Base-by-base conservation (phyloP, 2,329 filamentous ascomycete genomes). In the Xylariaceae sp. region DNA sequence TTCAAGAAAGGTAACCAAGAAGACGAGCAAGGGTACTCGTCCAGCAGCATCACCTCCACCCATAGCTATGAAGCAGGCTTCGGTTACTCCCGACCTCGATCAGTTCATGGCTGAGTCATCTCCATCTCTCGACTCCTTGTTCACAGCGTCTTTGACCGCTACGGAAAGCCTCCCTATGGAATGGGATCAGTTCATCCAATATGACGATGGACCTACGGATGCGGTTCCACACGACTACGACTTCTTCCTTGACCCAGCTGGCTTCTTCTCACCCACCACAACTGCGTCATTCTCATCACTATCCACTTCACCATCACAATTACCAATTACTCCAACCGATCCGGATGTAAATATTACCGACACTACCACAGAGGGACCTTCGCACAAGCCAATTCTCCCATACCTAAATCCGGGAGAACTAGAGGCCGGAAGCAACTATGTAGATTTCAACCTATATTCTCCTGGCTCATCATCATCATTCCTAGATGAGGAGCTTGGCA, bases 361-460 rank as follows among this genome's bases (percentile, higher is more conserved):
- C 37, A 42, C 51, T 6, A 49, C 15, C 11, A 40, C 47, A 13
- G 42, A 40, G 20, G 52, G 51, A 33, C 53, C 62, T 10, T 37
- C 45, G 27, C 57, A 60, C 39, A 54, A 39, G 32, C 66, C 59
- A 40, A 57, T 60, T 48, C 70, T 79, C 15, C 77, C 77, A 7
- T 80, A 78, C 63, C 69, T 78, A 52, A 70, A 70, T 54, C 64
- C 69, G 3, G 67, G 65, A 16, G 67, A 67, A 48, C 55, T 61
- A 18, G 66, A 71, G 55, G 65, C 65, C 55, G 72, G 69, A 62
- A 71, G 75, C 66, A 68, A 78, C 67, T 83, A 83, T 62, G 69
- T 75, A 60, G 81, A 83, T 71, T 83, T 83, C 71, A 79, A 76
- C 63, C 75, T 83, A 13, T 83, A 76, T 71, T 83, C 80, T 43